Base-by-base conservation (phyloP, 2,329 filamentous ascomycete species). In the Keithomyces neogunnii region DNA sequence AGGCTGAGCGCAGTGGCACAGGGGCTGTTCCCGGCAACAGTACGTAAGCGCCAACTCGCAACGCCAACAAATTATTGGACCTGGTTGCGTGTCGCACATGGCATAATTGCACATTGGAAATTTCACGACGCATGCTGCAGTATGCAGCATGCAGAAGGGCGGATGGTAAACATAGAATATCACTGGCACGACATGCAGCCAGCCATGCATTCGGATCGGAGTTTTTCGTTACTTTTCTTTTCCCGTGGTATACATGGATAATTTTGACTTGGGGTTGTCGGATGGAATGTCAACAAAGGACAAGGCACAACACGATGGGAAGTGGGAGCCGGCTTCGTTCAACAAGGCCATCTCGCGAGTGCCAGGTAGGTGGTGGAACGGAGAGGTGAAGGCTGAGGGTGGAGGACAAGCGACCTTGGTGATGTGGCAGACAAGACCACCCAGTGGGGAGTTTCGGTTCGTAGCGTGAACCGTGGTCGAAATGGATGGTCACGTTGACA, bases 1-100 rank as follows among this genome's bases (percentile, higher is more conserved):
- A 80, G 59, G 73, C 68, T 39, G 65, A 66, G 52, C 61, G 68
- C 11, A 47, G 33, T 3, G 47, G 4, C 13, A 33, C 33, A 5
- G 40, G 40, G 26, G 11, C 4, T 30, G 28, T 10, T 8, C 10
- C 28, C 10, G 40, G 40, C 30, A 30, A 26, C 40, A 44, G 19
- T 44, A 28, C 40, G 40, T 44, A 44, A 35, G 45, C 38, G n/a
- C n/a, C 36, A 5, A 10, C 33, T 35, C 33, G 33, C 6, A 6
- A 35, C 6, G 38, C 19, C 19, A 19, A 19, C 19, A 19, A 19
- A 19, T 19, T 19, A 19, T 19, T 19, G 19, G 19, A 19, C 19
- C 19, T 19, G 19, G 19, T 19, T 19, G 19, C 19, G 19, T 19
- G 19, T 19, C 19, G 19, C 19, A 19, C 19, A 19, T 19, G 19